Base-by-base conservation (phyloP, 495 filamentous ascomycete genomes). In the Xylaria longipes region DNA sequence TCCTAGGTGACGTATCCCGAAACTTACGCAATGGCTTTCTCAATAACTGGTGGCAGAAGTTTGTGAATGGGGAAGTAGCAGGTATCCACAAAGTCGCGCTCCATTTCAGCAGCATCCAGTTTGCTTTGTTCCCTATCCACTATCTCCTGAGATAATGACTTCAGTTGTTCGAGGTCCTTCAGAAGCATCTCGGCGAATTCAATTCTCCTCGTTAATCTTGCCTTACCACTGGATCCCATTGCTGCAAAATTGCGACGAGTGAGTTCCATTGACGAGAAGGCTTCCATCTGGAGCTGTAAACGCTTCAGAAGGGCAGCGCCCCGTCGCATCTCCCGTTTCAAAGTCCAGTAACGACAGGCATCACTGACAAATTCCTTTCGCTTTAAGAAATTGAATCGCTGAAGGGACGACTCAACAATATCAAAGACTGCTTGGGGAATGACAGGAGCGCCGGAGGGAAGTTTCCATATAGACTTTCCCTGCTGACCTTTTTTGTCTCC, bases 201-300 rank as follows among this genome's bases (percentile, higher is more conserved):
- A 74, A 97, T 93, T 58, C 96, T 90, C 60, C 93, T 87, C 65
- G 90, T 84, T 29, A 99, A 85, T 68, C 93, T 89, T 41, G 91
- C 88, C 71, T 90, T 88, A 35, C 96, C 96, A 58, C 89, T 89
- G 31, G 91, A 91, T 43, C 96, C 96, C 93, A 97, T 95, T 27
- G 91, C 91, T 8, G 92, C 90, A 82, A 96, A 99, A 76, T 98
- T 93, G 68, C 97, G 89, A 39, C 96, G 87, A 1, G 94, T 97
- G 74, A 99, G 92, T 81, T 99, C 97, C 91, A 97, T 96, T 0
- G 93, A 96, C 0, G 94, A 93, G 79, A 98, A 99, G 0, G 93
- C 91, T 77, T 97, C 95, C 89, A 94, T 91, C 80, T 97, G 95
- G 41, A 98, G 81, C 77, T 99, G 96, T 11, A 98, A 85, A 46